Evolutionary conservation across 2,329 filamentous ascomycete species (phyloP).

Genomic region (Beauveria australis): DNA sequence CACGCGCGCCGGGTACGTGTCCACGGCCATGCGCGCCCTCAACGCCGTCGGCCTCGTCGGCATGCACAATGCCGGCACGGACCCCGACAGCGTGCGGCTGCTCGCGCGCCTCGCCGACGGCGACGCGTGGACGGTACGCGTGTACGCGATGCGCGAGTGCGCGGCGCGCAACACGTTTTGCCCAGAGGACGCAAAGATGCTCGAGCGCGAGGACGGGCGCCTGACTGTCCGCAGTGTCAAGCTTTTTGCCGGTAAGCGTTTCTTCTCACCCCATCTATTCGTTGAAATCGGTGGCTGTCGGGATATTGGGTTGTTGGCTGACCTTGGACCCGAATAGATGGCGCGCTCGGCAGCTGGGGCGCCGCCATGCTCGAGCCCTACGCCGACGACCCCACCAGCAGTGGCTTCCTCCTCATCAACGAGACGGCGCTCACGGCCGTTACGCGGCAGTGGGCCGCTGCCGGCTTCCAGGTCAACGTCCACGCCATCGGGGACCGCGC

Average conservation of each 20-base stretch:
- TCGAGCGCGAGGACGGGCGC: constrained; percentile 37
- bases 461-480: constrained; percentile 61
- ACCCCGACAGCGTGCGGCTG: constrained; percentile 44
- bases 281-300: no score
- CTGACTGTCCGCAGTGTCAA: constrained; percentile 57
- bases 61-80: constrained; percentile 59
- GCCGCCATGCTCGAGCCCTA: constrained; percentile 66
- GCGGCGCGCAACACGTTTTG: constrained; percentile 57
- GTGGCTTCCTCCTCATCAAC: constrained; percentile 59
- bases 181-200: constrained; percentile 37
- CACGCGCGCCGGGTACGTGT: constrained; percentile 47
- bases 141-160: constrained; percentile 64
- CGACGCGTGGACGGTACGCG: constrained; percentile 50
- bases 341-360: constrained; percentile 63
- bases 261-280: background rate
- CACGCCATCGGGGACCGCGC: constrained; percentile 66
- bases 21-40: constrained; percentile 52
- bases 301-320: no score
- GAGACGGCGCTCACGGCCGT: constrained; percentile 47
- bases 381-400: constrained; percentile 50
- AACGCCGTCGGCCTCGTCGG: constrained; percentile 60
- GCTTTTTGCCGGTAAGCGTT: constrained; percentile 51
- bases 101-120: constrained; percentile 41
- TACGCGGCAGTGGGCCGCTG: constrained; percentile 48
- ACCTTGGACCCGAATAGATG: constrained; percentile 36